Conservation (phyloP, 2,329 filamentous ascomycete species). For the Stagonosporopsis tanaceti region DNA sequence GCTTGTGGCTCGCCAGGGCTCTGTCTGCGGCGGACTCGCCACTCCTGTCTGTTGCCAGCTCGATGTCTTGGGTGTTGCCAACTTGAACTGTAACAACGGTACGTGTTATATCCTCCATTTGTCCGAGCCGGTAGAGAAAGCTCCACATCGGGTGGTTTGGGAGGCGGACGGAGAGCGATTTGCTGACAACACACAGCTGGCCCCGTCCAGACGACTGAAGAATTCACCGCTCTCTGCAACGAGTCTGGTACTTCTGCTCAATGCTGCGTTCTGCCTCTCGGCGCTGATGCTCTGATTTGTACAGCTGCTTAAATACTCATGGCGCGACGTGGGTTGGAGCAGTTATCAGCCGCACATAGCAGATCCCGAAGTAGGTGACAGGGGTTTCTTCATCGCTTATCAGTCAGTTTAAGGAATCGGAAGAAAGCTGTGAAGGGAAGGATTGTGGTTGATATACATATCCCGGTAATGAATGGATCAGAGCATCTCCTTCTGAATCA, state of each 20-base stretch:
- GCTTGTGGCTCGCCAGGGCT: slow-evolving; percentile 15
- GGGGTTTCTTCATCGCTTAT: not conserved
- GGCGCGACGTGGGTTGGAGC: not conserved
- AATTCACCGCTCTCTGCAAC: slow-evolving; percentile 26
- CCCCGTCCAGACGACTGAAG: slow-evolving; percentile 15
- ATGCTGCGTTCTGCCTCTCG: slow-evolving; percentile 28
- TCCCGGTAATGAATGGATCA: not conserved
- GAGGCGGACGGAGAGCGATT: not conserved
- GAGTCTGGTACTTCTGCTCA: slow-evolving; percentile 24
- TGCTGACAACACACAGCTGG: slow-evolving; percentile 16
- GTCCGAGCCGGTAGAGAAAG: not conserved
- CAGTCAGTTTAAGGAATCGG: not conserved
- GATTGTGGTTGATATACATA: not conserved
- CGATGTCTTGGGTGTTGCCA: slow-evolving; percentile 24
- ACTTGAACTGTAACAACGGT: slow-evolving; percentile 31
- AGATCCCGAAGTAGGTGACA: not conserved
- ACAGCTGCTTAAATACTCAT: slow-evolving; percentile 17
- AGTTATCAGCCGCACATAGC: not conserved
- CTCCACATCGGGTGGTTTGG: not conserved
- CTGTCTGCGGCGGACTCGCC: slow-evolving; percentile 24
- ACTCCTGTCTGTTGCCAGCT: slow-evolving; percentile 32
- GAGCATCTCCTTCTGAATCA: not conserved
- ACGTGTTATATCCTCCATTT: not conserved
- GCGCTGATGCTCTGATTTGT: slow-evolving; percentile 27
- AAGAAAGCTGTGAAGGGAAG: not conserved